Conservation (phyloP, 2,329 filamentous ascomycete species). For the Aureobasidium namibiae region DNA sequence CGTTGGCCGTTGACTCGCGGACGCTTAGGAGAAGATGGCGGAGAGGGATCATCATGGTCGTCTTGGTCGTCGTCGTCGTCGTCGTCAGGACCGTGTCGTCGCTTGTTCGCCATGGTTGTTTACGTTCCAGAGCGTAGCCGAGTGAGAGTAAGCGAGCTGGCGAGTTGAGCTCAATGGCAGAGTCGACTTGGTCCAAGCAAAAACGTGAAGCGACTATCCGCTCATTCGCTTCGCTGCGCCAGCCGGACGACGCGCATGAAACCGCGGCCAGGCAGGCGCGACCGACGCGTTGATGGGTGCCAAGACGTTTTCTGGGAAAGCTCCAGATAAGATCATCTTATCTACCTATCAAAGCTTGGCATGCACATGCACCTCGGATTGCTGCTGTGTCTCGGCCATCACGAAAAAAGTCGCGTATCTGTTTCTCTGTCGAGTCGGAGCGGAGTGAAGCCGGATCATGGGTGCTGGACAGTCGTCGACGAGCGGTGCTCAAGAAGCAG, state of each 20-base stretch:
- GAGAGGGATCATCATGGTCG: neutral
- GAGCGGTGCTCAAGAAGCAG: conserved; percentile 18
- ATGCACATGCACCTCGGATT: too few relatives aligned
- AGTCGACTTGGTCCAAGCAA: neutral
- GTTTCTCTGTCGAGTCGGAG: neutral
- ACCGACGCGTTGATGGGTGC: neutral
- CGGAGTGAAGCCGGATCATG: conserved; percentile 25
- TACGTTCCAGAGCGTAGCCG: neutral
- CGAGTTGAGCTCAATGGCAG: neutral
- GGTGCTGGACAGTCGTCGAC: conserved; percentile 38
- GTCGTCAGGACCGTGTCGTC: neutral
- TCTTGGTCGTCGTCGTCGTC: neutral
- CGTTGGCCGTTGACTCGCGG: neutral
- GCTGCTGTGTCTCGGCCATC: too few relatives aligned
- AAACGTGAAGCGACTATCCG: neutral
- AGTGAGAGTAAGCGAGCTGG: neutral
- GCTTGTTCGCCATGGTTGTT: neutral
- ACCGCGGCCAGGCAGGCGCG: neutral
- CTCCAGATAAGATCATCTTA: neutral
- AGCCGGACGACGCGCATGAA: neutral
- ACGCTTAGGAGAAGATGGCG: neutral
- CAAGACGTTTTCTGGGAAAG: neutral
- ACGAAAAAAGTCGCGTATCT: neutral
- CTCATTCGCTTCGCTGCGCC: neutral
- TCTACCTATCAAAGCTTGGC: neutral